Base-by-base conservation (phyloP, 148 eudicot genomes). In the Amaranthus cruentus region DNA sequence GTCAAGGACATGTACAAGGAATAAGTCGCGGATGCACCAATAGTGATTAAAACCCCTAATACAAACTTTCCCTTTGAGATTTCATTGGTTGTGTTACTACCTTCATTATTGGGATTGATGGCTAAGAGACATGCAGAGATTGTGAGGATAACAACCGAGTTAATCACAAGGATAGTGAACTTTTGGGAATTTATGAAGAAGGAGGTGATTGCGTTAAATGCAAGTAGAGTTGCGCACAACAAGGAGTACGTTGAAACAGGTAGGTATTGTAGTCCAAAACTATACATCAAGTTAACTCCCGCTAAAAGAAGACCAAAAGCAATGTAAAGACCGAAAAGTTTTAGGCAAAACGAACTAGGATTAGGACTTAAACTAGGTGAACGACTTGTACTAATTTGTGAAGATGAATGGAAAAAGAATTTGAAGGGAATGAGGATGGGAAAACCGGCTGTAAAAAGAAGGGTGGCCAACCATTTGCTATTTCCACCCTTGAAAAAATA, bases 191-290 rank as follows among this genome's bases (percentile, higher is more conserved):
- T 85, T 43, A 87, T 76, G 73, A 87, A 75, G 75, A 43, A 84
- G 8, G 88, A 74, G 57, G 83, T 78, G 51, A 83, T 54, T 6
- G 83, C 90, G n/a, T 84, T 87, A 80, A 87, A 87, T 64, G 80
- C 90, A 6, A 87, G 62, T 51, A 84, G 90, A 7, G 86, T 76
- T 7, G 88, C 85, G 48, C 86, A 79, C 7, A 85, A 66, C 72
- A 87, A 83, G 14, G 86, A 81, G 69, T 83, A 85, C 3, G 90
- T 87, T 5, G 90, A 87, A 58, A 87, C 86, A 0, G 88, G 88
- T 38, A 87, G 75, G 70, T 85, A 87, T 2, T 81, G 69, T n/a
- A 83, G 76, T 47, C 88, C 86, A 52, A 76, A 76, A 6, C 86
- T 72, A 76, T 83, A 87, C 81, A 87, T 79, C 64, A 85, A 8